These are phyloP conservation scores for Penicillium sp. DNA, from an alignment of 2,329 filamentous ascomycete genomes.

Conservation along the genomic window DNA sequence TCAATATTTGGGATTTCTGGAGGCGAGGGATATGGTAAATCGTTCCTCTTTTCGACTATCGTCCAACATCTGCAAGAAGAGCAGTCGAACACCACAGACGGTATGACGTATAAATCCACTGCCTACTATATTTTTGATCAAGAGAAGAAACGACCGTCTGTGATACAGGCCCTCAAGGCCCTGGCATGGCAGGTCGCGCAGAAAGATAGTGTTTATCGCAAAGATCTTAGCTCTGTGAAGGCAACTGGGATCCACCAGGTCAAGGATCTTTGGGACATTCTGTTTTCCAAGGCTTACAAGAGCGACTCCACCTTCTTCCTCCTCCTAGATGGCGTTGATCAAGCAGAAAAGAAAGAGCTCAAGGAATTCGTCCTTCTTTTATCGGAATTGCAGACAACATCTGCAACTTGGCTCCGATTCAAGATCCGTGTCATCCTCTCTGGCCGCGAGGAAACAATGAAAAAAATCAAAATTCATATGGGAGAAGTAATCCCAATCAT, in stretches of 20 bases:
- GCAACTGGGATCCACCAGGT: constrained; percentile 9
- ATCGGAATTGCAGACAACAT: neutral
- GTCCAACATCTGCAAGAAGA: constrained; percentile 9
- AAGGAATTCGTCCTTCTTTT: constrained; percentile 24
- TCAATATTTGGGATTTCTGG: constrained; percentile 13
- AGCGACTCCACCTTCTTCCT: constrained; percentile 37
- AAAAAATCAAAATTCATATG: constrained; percentile 15
- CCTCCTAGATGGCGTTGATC: constrained; percentile 52
- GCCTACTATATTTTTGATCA: constrained; percentile 3
- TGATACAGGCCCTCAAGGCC: constrained; percentile 11
- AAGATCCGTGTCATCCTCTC: constrained; percentile 21
- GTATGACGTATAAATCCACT: constrained; percentile 9
- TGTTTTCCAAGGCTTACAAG: constrained; percentile 18
- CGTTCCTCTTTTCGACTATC: constrained; percentile 13
- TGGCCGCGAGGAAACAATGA: constrained; percentile 20
- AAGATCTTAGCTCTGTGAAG: constrained; percentile 11
- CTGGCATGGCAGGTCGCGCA: constrained; percentile 14
- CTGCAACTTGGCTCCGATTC: constrained; percentile 13
- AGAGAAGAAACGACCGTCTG: neutral
- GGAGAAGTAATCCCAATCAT: constrained; percentile 12
- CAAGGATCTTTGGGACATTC: constrained; percentile 7
- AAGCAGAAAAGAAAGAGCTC: constrained; percentile 31
- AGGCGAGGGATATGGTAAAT: constrained; percentile 17
- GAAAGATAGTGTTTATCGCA: constrained; percentile 15
- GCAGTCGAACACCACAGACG: neutral